Base-by-base conservation (phyloP, 2,329 filamentous ascomycete species). In the Tolypocladium ophioglossoides region DNA sequence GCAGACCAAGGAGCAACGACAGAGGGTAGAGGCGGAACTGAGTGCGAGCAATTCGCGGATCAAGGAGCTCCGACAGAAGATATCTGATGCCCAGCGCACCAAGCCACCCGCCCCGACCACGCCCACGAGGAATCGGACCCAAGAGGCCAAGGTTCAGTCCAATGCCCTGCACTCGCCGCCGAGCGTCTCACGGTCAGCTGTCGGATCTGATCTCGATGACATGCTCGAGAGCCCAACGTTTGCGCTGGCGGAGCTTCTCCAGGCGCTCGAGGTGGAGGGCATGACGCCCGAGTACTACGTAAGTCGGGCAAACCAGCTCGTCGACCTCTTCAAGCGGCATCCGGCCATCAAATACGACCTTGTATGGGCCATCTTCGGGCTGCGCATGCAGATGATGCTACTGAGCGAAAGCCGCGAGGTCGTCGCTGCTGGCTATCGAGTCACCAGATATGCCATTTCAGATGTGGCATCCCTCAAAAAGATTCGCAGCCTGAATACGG, bases 221-320 rank as follows among this genome's bases (percentile, higher is more conserved):
- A 76, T 82, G 51, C 77, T 81, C 14, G 92, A 97, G 68, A 96
- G 91, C 10, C 94, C 95, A 2, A 96, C 91, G 0, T 95, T 91
- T 69, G 86, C 91, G 2, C 80, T 99, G 18, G 84, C 91, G 2
- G 94, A 99, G 67, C 86, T 95, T 32, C 74, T 99, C 27, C 91
- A 96, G 67, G 89, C 91, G 2, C 74, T 99, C 40, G 94, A 99
- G 68, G 79, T 86, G 14, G 88, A 91, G 66, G 89, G 89, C 30
- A 89, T 96, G 84, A 82, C 84, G 46, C 86, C 92, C 0, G 94
- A 97, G 70, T 96, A 95, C 72, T 99, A 99, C 66, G 92, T 99
- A 52, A 89, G 88, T 56, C 84, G 90, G 57, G 91, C 91, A 30
- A 99, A 99, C 66, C 88, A 83, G 59, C 78, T 99, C 10, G 94